Evolutionary conservation across 257 asterid genomes (phyloP), one percentile per base, ranked within the genome.

Genomic region (Solanum habrochaites): DNA sequence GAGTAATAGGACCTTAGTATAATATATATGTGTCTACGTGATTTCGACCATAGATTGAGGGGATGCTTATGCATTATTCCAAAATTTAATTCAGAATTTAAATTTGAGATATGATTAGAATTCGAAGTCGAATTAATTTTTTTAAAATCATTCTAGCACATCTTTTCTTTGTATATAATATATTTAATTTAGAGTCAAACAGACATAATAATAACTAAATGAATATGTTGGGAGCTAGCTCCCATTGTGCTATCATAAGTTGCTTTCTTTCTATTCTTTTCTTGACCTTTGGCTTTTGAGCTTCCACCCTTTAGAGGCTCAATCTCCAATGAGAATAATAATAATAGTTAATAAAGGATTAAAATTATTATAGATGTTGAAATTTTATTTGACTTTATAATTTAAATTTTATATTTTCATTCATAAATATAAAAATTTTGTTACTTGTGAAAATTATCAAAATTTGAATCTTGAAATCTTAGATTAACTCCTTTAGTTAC

Each of bases 271-370:
- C 13, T 12, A 40, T 75, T 74, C 31, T 62, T 62, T 62, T 62
- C 70, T n/a, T 58, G 66, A 58, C 37, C 64, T 78, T 45, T 78
- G 56, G 64, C 64, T 45, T 78, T 78, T 45, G 56, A 45, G 83
- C 16, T 45, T 80, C 40, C 84, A 47, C 29, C 2, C 40, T 78
- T 78, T 78, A 27, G 27, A 80, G 67, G 67, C 43, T 29, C 67
- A 80, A 80, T 80, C 84, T 80, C 84, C 84, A 43, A 77, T 40
- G 60, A 13, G 11, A 77, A 8, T n/a, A 77, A 77, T 25, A 11
- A 42, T 42, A 77, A 43, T 3, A 25, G 35, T 32, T 32, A 32
- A 31, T 31, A 31, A 70, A 70, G 12, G 42, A 70, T 70, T 7
- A 70, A 16, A 32, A 8, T 18, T 10, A 70, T 6, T 14, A 25